Evolutionary conservation across 805 yeast genomes (phyloP), one percentile per base, ranked within the genome.

Genomic region (Suhomyces kilbournensis): DNA sequence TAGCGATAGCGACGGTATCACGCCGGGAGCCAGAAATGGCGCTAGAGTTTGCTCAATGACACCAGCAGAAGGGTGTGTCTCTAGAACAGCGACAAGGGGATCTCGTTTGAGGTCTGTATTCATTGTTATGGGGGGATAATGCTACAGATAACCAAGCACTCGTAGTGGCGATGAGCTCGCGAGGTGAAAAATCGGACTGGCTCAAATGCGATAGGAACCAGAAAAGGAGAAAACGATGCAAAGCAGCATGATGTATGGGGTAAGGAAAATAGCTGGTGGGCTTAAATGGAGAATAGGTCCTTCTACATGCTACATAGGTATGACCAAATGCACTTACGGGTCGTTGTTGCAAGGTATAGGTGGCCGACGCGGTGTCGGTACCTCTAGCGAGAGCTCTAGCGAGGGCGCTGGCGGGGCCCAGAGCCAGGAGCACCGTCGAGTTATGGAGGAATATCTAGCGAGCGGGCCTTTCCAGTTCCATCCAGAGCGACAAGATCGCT

Each of bases 51-150:
- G 15, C 6, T 44, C 46, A 8, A 61, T 48, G 10, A 48, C 51
- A 7, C 32, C 45, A 7, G 39, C 15, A 14, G 44, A 42, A n/a
- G 64, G 64, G 6, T 49, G 44, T 7, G 44, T 19, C 34, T 49
- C 25, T 3, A 49, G 47, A 8, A 9, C 9, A 17, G 23, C 14
- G 7, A 38, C 42, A 23, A 38, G 23, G 17, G 23, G 23, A 12
- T 38, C 42, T 6, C 23, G 42, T 19, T 19, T 7, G 42, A 19
- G 23, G 23, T 38, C 23, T 19, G 23, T 17, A 2, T 17, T 17
- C 42, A 38, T 38, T 19, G n/a, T 8, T 6, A 9, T n/a, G 10
- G 40, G 17, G 7, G 10, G 2, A n/a, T 10, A 8, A 35, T 1
- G 7, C n/a, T 38, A 10, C 3, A 38, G 15, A 38, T n/a, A n/a